Evolutionary conservation across 768 basidiomycete species (phyloP), one percentile per base, ranked within the genome.

Genomic region (Tricholoma hemisulphureum): DNA sequence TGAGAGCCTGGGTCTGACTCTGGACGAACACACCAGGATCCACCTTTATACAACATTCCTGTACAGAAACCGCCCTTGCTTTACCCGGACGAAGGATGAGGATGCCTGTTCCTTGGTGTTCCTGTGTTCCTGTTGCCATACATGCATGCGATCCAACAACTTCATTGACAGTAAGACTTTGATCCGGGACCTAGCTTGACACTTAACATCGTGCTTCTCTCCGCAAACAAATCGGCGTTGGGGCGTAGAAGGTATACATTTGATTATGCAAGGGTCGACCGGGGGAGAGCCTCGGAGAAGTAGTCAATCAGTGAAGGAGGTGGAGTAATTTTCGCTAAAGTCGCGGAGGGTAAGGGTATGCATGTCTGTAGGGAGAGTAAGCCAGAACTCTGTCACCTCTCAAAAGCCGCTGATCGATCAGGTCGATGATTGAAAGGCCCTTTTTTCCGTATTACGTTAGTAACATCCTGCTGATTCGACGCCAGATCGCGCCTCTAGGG

Each of bases 331-430:
- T n/a, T n/a, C n/a, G n/a, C n/a, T n/a, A n/a, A n/a, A n/a, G 28
- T 20, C 31, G 48, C 37, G 20, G 26, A 53, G 37, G 26, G 39
- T 21, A 8, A 2, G 37, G 32, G 9, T 20, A 53, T 58, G 43
- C 52, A 58, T 26, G 54, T 62, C 58, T 52, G 51, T 28, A 50
- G 35, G 37, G 10, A 53, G 39, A 45, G 31, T 34, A 18, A 58
- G 56, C 55, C 43, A 20, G 34, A 39, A 13, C 16, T n/a, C n/a
- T 53, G 43, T 62, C 54, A 35, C 62, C 62, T 50, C 54, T 50
- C 62, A 63, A 63, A 60, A 53, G 24, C 62, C 62, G 39, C 53
- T 57, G 61, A 62, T 57, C 35, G 56, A 62, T 57, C 9, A 34
- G 16, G 45, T 45, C 35, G 32, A 53, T 46, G 50, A 20, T 29